Evolutionary conservation across 257 asterid species (phyloP), one percentile per base, ranked within the genome.

Genomic region (Coffea eugenioides): DNA sequence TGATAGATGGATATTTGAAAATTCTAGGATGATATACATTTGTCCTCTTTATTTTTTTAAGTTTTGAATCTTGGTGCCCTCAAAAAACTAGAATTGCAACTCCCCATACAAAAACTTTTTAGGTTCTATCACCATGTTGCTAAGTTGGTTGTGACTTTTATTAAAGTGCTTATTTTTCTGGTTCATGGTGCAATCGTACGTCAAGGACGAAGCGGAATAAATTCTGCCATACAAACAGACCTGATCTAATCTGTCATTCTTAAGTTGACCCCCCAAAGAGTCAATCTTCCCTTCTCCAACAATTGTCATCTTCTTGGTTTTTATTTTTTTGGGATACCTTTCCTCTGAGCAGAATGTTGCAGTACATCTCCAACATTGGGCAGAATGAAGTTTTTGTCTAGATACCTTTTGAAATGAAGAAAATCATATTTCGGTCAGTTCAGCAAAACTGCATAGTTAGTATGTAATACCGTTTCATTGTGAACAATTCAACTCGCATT

Each of bases 101-200:
- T 51, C 81, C 81, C 86, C 62, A 79, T 48, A 23, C 72, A 56
- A 71, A 36, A 23, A 16, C 41, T 52, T 54, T 74, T 59, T 74
- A 13, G 52, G 59, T 79, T 49, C 31, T 74, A 59, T 59, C 73
- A 74, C 74, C 49, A 74, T 61, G 83, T 31, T 48, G 45, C 13
- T 48, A 5, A 25, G 36, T 51, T 27, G 31, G 27, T 1, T 18
- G 1, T 34, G 59, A 0, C 12, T 3, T 57, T 3, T 20, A 59
- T 20, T 41, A 13, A 49, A n/a, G 18, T 49, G 5, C 31, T 14
- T 4, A 5, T 62, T 62, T 13, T 61, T 14, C 31, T 75, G n/a
- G 41, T 6, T 13, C 10, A 14, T 2, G 41, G 43, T 6, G 45
- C 13, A 43, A 21, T 41, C 14, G 70, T 57, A 75, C 57, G 61